Base-by-base conservation (phyloP, 768 basidiomycete species). In the Xerocomellus intermedius region DNA sequence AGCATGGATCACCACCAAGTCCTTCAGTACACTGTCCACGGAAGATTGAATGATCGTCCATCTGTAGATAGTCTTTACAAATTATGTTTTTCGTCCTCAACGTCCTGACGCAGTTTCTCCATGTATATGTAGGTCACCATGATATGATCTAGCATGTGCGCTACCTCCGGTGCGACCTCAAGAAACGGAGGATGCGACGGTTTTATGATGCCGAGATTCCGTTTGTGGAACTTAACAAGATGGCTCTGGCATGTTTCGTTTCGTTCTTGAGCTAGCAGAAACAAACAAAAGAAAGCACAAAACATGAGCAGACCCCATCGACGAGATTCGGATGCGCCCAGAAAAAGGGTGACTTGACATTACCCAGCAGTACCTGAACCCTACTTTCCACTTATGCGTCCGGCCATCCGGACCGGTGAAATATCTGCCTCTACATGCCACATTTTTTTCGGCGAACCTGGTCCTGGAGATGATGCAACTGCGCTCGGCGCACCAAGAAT, bases 91-190 rank as follows among this genome's bases (percentile, higher is more conserved):
- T 60, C 53, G 48, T 56, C 46, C 45, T 69, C 66, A 17, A 56
- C 49, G 39, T 67, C 66, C 42, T 57, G 64, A 33, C 70, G 64
- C 28, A 69, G n/a, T 16, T 64, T 67, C 38, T 70, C 65, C 41
- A 69, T 54, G 42, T 68, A 74, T 17, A 68, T 61, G 28, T 73
- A 72, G 2, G 73, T 73, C 43, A 72, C 39, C 17, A 73, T n/a
- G 37, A 74, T 69, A 22, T 68, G 45, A 48, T 73, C 72, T 12
- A 69, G 12, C 48, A 73, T 69, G 13, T 66, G 65, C 17, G 60
- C 61, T 8, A 66, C 68, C 12, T 54, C 59, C 1, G 58, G 47
- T 38, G 55, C 52, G 8, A 75, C 58, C 21, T 74, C 73, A 5
- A 74, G 63, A 47, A 55, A 59, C 8, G 60, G 64, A 2, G 63